Base-by-base conservation (phyloP, 371 early-diverging fungal species). In the Rhizopus stolonifer region DNA sequence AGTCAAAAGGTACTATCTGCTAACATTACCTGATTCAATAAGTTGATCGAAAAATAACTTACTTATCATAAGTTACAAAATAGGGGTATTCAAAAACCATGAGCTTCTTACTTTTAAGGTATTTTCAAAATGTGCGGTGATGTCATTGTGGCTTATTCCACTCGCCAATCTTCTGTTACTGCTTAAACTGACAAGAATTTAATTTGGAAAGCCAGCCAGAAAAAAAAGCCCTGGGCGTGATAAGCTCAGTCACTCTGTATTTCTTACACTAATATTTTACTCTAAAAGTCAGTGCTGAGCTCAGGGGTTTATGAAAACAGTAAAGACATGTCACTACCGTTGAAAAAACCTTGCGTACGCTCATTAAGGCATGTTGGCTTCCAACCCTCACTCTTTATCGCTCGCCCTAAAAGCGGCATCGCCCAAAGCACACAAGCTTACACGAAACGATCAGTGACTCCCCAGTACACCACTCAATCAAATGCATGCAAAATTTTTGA, bases 321-420 rank as follows among this genome's bases (percentile, higher is more conserved):
- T 39, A 31, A 42, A 56, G 60, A 49, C 45, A 73, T 73, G 74
- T 64, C 67, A 53, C 44, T 67, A 54, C 74, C 69, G 70, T 61
- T 69, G 56, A 69, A 58, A 58, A 67, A 69, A 59, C 61, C 70
- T 62, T 58, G 63, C 44, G 47, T 61, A 43, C 65, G 70, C 57
- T 67, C 67, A 48, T 32, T 73, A 49, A 49, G 62, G 49, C 62
- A 47, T 36, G 44, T 31, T 33, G 43, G 54, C 44, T 29, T 42
- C 11, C 46, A 49, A 39, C 53, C 54, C 52, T 25, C 38, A 43
- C 47, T 8, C 19, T 46, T 45, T 39, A 49, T 39, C 14, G 26
- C 31, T 17, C 29, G 38, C 32, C 38, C 26, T 24, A 50, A 44
- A 40, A 39, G 31, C 24, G 42, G 26, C 25, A 49, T 23, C 38